These are phyloP conservation scores for Rosa lucieae DNA, from an alignment of 306 rosid genomes.

Conservation along the genomic window DNA sequence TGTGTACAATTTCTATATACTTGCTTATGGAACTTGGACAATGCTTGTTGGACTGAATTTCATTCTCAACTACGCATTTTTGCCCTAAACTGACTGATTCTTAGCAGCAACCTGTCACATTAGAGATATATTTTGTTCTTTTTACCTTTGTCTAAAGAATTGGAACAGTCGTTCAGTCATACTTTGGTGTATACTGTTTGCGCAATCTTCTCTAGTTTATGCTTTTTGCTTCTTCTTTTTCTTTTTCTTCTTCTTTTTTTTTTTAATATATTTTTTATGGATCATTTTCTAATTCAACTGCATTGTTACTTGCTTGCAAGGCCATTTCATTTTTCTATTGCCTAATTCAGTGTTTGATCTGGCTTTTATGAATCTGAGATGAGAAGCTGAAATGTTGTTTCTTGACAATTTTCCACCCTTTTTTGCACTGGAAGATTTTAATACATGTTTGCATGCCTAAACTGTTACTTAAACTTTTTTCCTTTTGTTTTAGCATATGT, in stretches of 20 bases:
- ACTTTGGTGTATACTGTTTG: not conserved
- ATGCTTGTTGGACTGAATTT: not conserved
- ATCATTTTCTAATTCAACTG: not conserved
- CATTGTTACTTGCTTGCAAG: not conserved
- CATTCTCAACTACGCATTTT: not conserved
- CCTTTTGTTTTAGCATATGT: not conserved
- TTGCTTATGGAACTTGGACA: not conserved
- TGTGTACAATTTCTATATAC: not conserved
- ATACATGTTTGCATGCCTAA: not conserved
- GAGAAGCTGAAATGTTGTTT: not conserved
- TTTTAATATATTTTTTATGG: not conserved
- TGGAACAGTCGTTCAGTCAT: not conserved
- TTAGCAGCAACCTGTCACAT: not conserved
- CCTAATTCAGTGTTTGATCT: not conserved
- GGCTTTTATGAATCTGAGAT: not conserved
- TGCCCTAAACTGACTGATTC: not conserved
- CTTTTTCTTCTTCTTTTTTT: conserved; percentile 3
- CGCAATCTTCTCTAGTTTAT: not conserved
- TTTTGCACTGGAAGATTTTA: not conserved
- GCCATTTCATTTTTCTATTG: not conserved
- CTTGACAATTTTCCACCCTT: not conserved
- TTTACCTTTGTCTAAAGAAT: not conserved
- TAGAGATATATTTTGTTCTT: not conserved
- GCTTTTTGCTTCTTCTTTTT: conserved; percentile 5
- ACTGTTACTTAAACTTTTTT: not conserved